phyloP scores from a whole-genome alignment of 805 yeast genomes.

The Sugiyamaella boreocaroliniensis region DNA sequence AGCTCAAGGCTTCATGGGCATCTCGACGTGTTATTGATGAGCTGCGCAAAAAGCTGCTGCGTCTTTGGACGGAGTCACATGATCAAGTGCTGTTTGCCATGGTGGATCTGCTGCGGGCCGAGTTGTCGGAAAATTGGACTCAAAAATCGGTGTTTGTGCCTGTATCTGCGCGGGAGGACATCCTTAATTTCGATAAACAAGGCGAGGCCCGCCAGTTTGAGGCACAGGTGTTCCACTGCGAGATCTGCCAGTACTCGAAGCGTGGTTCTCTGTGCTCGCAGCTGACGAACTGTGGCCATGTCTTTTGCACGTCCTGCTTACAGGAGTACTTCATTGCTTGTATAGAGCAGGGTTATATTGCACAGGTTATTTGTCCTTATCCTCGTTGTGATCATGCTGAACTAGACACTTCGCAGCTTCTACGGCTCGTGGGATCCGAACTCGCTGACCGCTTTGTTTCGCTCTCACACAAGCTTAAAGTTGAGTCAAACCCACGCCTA shows the following conservation, averaged over 20 bases:
- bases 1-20: conserved; percentile 12
- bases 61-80: conserved; percentile 10
- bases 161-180: background rate
- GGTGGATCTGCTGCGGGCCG: conserved; percentile 10
- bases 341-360: conserved; percentile 18
- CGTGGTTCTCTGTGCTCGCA: conserved; percentile 15
- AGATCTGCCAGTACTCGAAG: conserved; percentile 18
- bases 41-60: conserved; percentile 1
- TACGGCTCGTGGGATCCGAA: conserved; percentile 9
- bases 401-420: conserved; percentile 4
- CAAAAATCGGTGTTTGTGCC: background rate
- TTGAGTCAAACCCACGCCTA: conserved; percentile 15
- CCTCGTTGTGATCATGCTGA: conserved; percentile 11
- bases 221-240: conserved; percentile 15
- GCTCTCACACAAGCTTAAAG: conserved; percentile 8
- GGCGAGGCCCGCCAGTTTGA: conserved; percentile 12
- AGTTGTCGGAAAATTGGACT: background rate
- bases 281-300: conserved; percentile 15
- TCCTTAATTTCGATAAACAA: conserved; percentile 8
- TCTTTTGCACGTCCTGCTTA: conserved; percentile 18
- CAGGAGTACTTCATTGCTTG: conserved; percentile 15
- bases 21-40: background rate
- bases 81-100: conserved; percentile 13
- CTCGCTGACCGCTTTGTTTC: conserved; percentile 6
- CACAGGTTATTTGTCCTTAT: conserved; percentile 18